Evolutionary conservation across 441 rosid genomes (phyloP), one percentile per base, ranked within the genome.

Genomic region (Gossypium aridum): DNA sequence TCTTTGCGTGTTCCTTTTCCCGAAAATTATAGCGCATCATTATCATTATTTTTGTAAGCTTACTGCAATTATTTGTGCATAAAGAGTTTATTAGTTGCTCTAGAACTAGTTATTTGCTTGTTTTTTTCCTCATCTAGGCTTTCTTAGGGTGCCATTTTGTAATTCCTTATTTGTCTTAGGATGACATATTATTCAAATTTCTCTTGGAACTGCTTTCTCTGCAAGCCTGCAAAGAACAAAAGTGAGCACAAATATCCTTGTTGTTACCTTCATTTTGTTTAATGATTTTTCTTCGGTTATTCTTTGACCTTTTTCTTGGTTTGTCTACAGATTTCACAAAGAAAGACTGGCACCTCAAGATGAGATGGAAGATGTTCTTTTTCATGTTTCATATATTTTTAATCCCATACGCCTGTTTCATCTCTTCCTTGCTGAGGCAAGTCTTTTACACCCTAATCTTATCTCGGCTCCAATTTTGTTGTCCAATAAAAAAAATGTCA

Each of bases 351-450:
- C 61, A 51, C 76, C 74, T 67, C 82, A 81, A 75, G 81, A 82
- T 75, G 55, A 75, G 55, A 74, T 79, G 53, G 83, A 84, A 77
- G 78, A 76, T 54, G 66, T 81, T 77, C 75, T 80, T 71, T 73
- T 80, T 77, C 85, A 81, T 55, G 59, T 86, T 61, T 85, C 88
- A 60, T 78, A 71, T 64, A 17, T 88, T 70, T 90, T 92, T 79
- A 86, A 87, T 84, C 97, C 99, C 39, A 82, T 92, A 34, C 61
- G 67, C 78, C 78, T 95, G 25, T 90, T 95, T 77, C 94, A 89
- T 83, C 77, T 90, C 78, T 87, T 92, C 81, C 96, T 91, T 61
- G 85, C 90, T 7, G 92, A 89, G 94, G 98, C 82, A 84, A 87
- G 85, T 77, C 34, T 73, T 66, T 16, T 65, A 53, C 31, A 70